Percentiles rank a stretch among this genome's conserved stretches.
Conservation (phyloP, 805 yeast species). For the Kuraishia molischiana region DNA sequence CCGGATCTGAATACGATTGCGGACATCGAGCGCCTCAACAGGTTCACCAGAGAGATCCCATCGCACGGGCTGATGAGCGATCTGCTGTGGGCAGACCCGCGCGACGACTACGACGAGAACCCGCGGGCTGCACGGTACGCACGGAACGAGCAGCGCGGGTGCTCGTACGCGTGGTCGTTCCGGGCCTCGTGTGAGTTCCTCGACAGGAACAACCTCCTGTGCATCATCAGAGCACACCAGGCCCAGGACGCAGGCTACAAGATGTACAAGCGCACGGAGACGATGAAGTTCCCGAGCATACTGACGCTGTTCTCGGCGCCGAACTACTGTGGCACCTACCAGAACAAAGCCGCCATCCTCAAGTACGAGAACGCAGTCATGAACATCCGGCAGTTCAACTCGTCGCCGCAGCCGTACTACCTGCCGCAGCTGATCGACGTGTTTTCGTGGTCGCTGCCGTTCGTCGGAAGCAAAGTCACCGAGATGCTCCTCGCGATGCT, state of each 20-base stretch:
- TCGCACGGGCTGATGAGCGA: constrained; percentile 92
- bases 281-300: constrained; percentile 82
- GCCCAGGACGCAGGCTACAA: constrained; percentile 97
- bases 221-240: constrained; percentile 93
- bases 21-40: constrained; percentile 59
- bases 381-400: constrained; percentile 91
- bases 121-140: constrained; percentile 33
- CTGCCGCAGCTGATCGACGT: constrained; percentile 96
- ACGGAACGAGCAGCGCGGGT: constrained; percentile 74
- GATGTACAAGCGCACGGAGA: constrained; percentile 79
- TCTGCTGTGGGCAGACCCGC: constrained; percentile 91
- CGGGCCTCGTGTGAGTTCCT: constrained; percentile 74
- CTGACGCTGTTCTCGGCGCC: constrained; percentile 94
- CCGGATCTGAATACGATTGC: constrained; percentile 68
- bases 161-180: constrained; percentile 85
- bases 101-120: constrained; percentile 69
- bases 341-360: constrained; percentile 90
- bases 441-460: constrained; percentile 94
- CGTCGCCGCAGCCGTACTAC: constrained; percentile 94
- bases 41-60: constrained; percentile 82
- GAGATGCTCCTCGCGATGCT: constrained; percentile 86
- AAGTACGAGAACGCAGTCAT: constrained; percentile 87
- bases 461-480: constrained; percentile 92
- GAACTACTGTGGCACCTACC: constrained; percentile 83
- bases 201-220: constrained; percentile 65